Conservation (phyloP, 345 rosid genomes). For the Nasturtium officinale region DNA sequence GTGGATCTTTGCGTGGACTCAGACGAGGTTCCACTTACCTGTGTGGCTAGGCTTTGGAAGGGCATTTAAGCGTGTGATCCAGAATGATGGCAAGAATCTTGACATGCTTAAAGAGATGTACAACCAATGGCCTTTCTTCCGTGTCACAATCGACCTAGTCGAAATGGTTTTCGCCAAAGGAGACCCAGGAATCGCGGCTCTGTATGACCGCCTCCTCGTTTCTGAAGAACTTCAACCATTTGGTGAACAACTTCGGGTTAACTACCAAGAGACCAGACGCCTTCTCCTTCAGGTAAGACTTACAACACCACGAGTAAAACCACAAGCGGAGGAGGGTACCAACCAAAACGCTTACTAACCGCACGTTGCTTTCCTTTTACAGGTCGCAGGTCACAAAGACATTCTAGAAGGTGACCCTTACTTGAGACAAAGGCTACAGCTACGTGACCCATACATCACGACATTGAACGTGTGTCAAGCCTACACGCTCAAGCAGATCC, state of each 20-base stretch:
- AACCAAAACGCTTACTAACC: not conserved
- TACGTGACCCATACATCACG: constrained; percentile 90
- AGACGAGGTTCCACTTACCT: constrained; percentile 91
- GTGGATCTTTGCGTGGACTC: constrained; percentile 99
- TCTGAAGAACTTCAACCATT: constrained; percentile 71
- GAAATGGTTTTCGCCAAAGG: constrained; percentile 99
- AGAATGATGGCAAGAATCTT: constrained; percentile 74
- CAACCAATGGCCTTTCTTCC: constrained; percentile 94
- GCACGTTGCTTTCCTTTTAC: not conserved
- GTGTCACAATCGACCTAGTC: constrained; percentile 86
- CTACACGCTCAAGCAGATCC: constrained; percentile 81
- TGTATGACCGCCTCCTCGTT: constrained; percentile 87
- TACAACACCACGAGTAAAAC: not conserved
- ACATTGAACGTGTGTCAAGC: constrained; percentile 92
- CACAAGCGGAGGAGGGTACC: not conserved
- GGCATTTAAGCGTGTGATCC: constrained; percentile 70
- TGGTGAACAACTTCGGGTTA: constrained; percentile 70
- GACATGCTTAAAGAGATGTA: constrained; percentile 91
- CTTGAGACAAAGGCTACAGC: constrained; percentile 88
- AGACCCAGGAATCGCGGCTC: constrained; percentile 90
- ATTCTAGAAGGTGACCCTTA: constrained; percentile 96
- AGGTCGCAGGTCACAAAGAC: constrained; percentile 86
- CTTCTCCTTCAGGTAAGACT: constrained; percentile 83
- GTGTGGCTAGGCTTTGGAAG: constrained; percentile 97
- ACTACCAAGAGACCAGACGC: constrained; percentile 70